Percentiles rank a stretch among this genome's conserved stretches.
Conservation (phyloP, 306 rosid genomes). For the Cyamopsis tetragonoloba region DNA sequence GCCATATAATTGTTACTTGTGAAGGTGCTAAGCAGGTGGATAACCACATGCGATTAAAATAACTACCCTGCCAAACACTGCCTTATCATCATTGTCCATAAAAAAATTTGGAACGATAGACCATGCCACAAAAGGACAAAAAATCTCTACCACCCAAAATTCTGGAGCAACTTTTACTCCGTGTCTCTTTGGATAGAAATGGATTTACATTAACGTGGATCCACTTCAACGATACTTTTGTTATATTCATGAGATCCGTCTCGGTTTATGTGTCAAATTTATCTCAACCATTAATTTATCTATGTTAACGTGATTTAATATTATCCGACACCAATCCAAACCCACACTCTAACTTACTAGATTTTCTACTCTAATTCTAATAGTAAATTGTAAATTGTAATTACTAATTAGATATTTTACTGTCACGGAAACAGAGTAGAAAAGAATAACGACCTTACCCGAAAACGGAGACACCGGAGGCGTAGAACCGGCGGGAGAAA, state of each 20-base stretch:
- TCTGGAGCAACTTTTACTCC: neutral
- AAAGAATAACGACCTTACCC: constrained; percentile 45
- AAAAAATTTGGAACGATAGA: neutral
- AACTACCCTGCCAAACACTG: constrained; percentile 12
- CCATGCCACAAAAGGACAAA: constrained; percentile 27
- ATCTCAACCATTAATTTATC: no score
- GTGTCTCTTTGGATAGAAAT: no score
- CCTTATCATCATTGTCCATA: neutral
- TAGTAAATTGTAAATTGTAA: no score
- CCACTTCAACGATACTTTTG: no score
- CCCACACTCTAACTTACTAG: no score
- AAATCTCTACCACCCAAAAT: constrained; percentile 19
- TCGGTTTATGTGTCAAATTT: no score
- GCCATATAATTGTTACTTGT: neutral
- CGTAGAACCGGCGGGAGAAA: constrained; percentile 82
- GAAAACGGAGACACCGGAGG: constrained; percentile 88
- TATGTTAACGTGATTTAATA: no score
- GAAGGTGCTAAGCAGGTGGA: neutral
- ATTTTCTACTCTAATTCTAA: no score
- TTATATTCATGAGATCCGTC: no score
- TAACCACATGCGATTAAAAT: neutral
- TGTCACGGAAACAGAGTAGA: neutral
- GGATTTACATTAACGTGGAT: no score
- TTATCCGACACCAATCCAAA: no score
- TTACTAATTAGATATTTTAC: neutral